phyloP scores from a whole-genome alignment of 2,329 filamentous ascomycete species.

The Penicillium sp. region DNA sequence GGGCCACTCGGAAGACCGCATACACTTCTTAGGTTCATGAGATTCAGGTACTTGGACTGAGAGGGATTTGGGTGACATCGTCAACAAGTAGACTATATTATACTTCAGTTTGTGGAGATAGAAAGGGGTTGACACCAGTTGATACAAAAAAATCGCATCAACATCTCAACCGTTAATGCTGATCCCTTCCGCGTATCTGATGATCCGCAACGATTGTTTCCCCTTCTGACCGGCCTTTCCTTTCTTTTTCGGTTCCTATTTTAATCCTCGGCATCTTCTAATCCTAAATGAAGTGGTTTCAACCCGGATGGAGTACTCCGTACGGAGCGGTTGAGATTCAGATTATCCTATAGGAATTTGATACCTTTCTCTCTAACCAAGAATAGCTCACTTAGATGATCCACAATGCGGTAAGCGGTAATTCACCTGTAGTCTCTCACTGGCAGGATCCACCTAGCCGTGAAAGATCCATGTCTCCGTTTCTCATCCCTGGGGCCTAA shows the following conservation, averaged over 20 bases:
- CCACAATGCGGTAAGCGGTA: slow-evolving; percentile 19
- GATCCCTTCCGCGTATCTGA: background rate
- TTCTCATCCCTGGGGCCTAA: slow-evolving; percentile 15
- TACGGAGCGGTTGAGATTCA: background rate
- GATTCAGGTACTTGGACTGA: background rate
- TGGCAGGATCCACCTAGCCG: slow-evolving; percentile 17
- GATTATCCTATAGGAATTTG: background rate
- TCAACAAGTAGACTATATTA: background rate
- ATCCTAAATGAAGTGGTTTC: background rate
- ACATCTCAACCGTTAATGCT: background rate
- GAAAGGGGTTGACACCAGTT: background rate
- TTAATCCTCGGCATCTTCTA: background rate
- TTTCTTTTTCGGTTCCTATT: background rate
- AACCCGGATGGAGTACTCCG: background rate
- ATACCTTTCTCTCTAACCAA: slow-evolving; percentile 14
- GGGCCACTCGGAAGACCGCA: slow-evolving; percentile 11
- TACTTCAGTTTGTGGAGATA: background rate
- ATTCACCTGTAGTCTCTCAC: slow-evolving; percentile 7
- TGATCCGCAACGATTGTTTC: background rate
- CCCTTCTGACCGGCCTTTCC: background rate
- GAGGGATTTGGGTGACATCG: background rate
- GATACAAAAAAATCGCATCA: background rate
- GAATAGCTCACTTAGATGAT: slow-evolving; percentile 13
- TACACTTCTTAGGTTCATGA: slow-evolving; percentile 1
- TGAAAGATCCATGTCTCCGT: slow-evolving; percentile 13